Evolutionary conservation across 441 rosid species (phyloP), one percentile per base, ranked within the genome.

Genomic region (Populus hybrid): DNA sequence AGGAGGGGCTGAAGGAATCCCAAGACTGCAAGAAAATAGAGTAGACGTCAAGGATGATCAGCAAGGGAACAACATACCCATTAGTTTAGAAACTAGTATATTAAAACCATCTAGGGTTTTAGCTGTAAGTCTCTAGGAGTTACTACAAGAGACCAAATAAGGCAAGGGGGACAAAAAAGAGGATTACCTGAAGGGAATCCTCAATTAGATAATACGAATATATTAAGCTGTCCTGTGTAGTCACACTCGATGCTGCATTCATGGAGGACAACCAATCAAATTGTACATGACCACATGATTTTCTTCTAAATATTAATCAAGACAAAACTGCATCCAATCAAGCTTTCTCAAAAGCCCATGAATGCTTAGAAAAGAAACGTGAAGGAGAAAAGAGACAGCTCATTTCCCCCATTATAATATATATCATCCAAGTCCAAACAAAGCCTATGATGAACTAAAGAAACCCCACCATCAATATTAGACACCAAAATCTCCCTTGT

Each of bases 251-350:
- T 3, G 31, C 24, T 84, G 84, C 85, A 75, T 81, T 82, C 90
- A 84, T 86, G 86, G 87, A 84, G 76, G 89, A 82, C 89, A 87
- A 74, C 80, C 82, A 74, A 83, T 85, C 82, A 82, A 79, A 72
- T 76, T 82, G 87, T 85, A 82, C 74, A 81, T 79, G 65, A 76
- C 75, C 73, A 74, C 68, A 75, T 79, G 56, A 79, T 80, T 40
- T 74, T 69, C 78, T 69, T 65, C 80, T 36, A 71, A 72, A 29
- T 64, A 61, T 68, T 29, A 38, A 74, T 33, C 0, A 16, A 23
- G 71, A 83, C 64, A 76, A 67, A 64, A 66, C 68, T 11, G 75
- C 50, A 31, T 77, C 84, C 86, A 82, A 82, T 78, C 77, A 82
- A 38, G 69, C 50, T 59, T 69, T 73, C 64, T 69, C 59, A 50